Conservation (phyloP, 1,139 yeast species). For the Yamadazyma kanchanaburiensis region DNA sequence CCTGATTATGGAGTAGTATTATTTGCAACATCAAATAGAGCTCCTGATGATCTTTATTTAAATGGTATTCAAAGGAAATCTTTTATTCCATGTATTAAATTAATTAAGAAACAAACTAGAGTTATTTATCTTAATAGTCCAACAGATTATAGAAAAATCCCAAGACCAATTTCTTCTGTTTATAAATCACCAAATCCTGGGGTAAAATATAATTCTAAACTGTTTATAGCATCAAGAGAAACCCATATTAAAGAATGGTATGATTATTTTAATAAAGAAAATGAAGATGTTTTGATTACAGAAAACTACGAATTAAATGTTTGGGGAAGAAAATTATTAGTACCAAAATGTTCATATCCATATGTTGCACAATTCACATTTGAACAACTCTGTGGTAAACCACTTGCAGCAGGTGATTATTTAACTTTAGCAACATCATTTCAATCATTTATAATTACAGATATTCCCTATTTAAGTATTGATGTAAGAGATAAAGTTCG, state of each 20-base stretch:
- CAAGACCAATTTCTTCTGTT: conserved; percentile 77
- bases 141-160: conserved; percentile 87
- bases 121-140: conserved; percentile 86
- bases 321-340: conserved; percentile 83
- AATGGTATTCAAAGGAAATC: conserved; percentile 92
- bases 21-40: conserved; percentile 92
- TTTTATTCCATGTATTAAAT: conserved; percentile 86
- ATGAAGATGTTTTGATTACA: conserved; percentile 26
- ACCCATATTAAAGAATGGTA: conserved; percentile 80
- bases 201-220: conserved; percentile 51
- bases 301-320: conserved; percentile 48
- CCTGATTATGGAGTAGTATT: conserved; percentile 78
- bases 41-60: conserved; percentile 88
- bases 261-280: conserved; percentile 56
- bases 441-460: conserved; percentile 79
- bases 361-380: conserved; percentile 88
- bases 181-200: conserved; percentile 75
- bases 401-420: conserved; percentile 95
- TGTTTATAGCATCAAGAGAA: conserved; percentile 46
- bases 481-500: conserved; percentile 80
- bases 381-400: conserved; percentile 77
- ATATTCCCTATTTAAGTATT: conserved; percentile 80
- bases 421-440: conserved; percentile 76
- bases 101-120: conserved; percentile 67
- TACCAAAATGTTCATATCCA: conserved; percentile 76